Base-by-base conservation (phyloP, 805 yeast genomes). In the Torulaspora delbrueckii region DNA sequence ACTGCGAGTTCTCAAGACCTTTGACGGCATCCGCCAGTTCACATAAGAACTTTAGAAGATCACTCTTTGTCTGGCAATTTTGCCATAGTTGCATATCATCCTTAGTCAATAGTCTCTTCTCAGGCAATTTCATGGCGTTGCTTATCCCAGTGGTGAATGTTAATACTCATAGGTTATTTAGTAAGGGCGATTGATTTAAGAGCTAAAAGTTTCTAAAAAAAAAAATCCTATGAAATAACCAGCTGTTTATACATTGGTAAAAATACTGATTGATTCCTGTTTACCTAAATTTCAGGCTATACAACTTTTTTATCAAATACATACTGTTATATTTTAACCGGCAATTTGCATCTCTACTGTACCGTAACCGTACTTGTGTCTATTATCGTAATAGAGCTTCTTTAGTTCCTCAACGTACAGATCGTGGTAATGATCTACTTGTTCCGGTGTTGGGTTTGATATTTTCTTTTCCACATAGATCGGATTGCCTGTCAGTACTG, bases 401-500 rank as follows among this genome's bases (percentile, higher is more conserved):
- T 72, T 65, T 54, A 90, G 65, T 48, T 81, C 86, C 5, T 77
- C 73, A 8, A 84, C 74, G 60, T 93, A 93, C 22, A 81, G 54
- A 12, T 66, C 68, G 65, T 91, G 99, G 57, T 84, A 88, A 50
- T 81, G 72, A 43, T 84, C 82, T 13, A 89, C 72, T 43, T 75
- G 77, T 32, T 74, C 72, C 3, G 66, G 59, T 2, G 74, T 58
- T 18, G 78, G 81, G 46, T 63, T 67, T 43, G 70, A 69, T 19
- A 64, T 52, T 45, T 69, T 71, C 4, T 86, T 84, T 33, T 54
- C 46, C 4, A 82, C 72, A 40, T 72, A 68, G 19, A 83, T 79
- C 4, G 95, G 90, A 18, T 66, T 68, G 0, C 95, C 95, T 27
- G 80, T 70, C 47, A 86, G 95, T 10, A 93, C 73, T 51, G 86